phyloP scores from a whole-genome alignment of 495 filamentous ascomycete genomes.

The Staphylotrichum longicolle region DNA sequence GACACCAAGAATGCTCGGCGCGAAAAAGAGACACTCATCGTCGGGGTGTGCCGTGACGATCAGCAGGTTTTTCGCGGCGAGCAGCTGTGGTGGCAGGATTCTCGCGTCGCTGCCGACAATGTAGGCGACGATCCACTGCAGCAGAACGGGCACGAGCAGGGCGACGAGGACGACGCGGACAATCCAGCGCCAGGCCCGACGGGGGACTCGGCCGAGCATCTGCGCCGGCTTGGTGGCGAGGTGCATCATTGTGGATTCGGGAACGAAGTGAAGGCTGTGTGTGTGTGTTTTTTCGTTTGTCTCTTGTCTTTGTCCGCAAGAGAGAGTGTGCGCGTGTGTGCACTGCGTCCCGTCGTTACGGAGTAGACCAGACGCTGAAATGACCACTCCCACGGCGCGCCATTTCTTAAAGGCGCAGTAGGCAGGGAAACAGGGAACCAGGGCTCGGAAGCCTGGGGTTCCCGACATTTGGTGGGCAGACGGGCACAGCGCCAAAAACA shows the following conservation, averaged over 20 bases:
- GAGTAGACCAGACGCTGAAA: too few relatives aligned
- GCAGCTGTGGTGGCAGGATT: constrained; percentile 39
- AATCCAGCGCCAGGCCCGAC: constrained; percentile 33
- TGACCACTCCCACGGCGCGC: too few relatives aligned
- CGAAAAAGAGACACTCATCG: constrained; percentile 46
- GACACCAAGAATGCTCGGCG: constrained; percentile 42
- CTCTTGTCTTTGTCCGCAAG: too few relatives aligned
- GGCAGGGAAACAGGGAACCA: too few relatives aligned
- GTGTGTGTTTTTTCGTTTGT: too few relatives aligned
- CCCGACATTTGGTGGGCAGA: too few relatives aligned
- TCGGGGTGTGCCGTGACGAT: constrained; percentile 46
- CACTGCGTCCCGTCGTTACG: too few relatives aligned
- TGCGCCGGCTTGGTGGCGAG: constrained; percentile 19
- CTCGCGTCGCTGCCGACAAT: constrained; percentile 39
- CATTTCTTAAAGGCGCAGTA: too few relatives aligned
- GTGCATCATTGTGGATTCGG: constrained; percentile 8
- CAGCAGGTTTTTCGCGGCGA: constrained; percentile 38
- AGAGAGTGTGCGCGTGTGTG: too few relatives aligned
- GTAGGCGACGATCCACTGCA: constrained; percentile 43
- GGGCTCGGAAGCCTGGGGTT: too few relatives aligned
- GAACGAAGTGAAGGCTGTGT: too few relatives aligned
- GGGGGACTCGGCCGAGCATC: constrained; percentile 24
- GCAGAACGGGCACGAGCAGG: constrained; percentile 34
- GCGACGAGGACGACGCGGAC: constrained; percentile 27
- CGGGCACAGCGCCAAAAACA: background rate